A percentile compares a stretch with the other conserved stretches of the same genome.
These are phyloP conservation scores for Cenchrus americanus DNA, from an alignment of 176 grass and related monocot species.

Conservation along the genomic window DNA sequence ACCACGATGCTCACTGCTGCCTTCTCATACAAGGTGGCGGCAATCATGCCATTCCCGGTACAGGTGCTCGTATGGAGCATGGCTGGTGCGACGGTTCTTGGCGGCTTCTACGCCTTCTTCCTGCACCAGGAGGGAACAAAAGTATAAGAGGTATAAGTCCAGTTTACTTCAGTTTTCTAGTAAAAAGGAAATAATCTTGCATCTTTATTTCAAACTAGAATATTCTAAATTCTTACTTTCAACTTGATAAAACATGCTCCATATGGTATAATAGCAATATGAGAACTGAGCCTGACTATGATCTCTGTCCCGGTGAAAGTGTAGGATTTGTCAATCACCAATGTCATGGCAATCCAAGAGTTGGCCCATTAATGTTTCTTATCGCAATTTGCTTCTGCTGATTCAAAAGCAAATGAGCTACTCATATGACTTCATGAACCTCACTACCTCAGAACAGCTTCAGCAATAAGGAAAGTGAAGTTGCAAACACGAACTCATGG, in stretches of 20 bases:
- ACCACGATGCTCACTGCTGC: slow-evolving; percentile 27
- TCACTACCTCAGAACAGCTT: too few relatives aligned
- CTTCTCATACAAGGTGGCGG: slow-evolving; percentile 41
- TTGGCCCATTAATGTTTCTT: too few relatives aligned
- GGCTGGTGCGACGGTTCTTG: not conserved
- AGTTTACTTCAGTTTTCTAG: not conserved
- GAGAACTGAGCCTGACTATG: not conserved
- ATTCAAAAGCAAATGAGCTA: too few relatives aligned
- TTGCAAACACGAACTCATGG: too few relatives aligned
- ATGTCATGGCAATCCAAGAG: too few relatives aligned
- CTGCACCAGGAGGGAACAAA: not conserved
- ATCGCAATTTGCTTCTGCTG: too few relatives aligned
- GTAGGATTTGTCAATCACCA: too few relatives aligned
- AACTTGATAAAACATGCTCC: not conserved
- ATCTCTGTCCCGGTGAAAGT: too few relatives aligned
- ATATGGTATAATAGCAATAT: not conserved
- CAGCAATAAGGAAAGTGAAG: too few relatives aligned
- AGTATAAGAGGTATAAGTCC: not conserved
- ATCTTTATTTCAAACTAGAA: not conserved
- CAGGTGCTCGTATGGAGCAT: slow-evolving; percentile 10
- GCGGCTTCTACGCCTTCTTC: slow-evolving; percentile 32
- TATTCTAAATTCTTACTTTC: not conserved
- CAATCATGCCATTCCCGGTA: slow-evolving; percentile 23
- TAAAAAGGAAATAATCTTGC: not conserved
- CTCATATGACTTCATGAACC: too few relatives aligned